Percentiles rank a stretch among this genome's conserved stretches.
phyloP scores from a whole-genome alignment of 148 eudicot species.

The Bassia scoparia region DNA sequence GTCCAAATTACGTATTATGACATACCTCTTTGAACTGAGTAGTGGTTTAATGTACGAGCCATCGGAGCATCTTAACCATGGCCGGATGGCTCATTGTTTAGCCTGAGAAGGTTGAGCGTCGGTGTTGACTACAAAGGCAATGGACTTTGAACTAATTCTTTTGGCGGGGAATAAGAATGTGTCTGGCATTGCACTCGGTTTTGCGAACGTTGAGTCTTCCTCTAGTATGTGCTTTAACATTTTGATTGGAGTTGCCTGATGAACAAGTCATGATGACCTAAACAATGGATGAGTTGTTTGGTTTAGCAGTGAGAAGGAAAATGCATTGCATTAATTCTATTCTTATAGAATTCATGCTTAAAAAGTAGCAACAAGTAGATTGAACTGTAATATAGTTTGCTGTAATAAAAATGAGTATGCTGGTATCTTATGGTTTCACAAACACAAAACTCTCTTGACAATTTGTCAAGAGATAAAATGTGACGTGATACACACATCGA shows the following conservation, averaged over 20 bases:
- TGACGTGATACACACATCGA: no score
- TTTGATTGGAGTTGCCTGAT: slow-evolving; percentile 11
- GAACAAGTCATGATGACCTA: not conserved
- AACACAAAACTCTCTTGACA: no score
- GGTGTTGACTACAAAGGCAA: not conserved
- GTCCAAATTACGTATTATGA: not conserved
- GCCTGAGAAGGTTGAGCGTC: slow-evolving; percentile 1
- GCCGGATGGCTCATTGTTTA: not conserved
- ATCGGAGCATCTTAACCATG: not conserved
- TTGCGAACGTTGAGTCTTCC: not conserved
- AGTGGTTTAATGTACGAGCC: not conserved
- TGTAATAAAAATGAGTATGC: no score
- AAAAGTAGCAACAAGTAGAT: not conserved
- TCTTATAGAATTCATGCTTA: slow-evolving; percentile 3
- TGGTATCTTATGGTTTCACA: no score
- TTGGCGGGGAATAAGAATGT: not conserved
- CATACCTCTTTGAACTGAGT: not conserved
- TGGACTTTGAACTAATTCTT: not conserved
- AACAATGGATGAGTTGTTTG: slow-evolving; percentile 5
- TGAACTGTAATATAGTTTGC: no score
- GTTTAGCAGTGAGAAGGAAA: not conserved
- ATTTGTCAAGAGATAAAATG: no score
- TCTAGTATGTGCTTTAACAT: slow-evolving; percentile 5
- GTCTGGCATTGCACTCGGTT: slow-evolving; percentile 9
- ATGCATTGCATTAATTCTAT: not conserved